Percentiles rank a stretch among this genome's conserved stretches.
phyloP scores from a whole-genome alignment of 2,329 filamentous ascomycete species.

The Beauveria caledonica region DNA sequence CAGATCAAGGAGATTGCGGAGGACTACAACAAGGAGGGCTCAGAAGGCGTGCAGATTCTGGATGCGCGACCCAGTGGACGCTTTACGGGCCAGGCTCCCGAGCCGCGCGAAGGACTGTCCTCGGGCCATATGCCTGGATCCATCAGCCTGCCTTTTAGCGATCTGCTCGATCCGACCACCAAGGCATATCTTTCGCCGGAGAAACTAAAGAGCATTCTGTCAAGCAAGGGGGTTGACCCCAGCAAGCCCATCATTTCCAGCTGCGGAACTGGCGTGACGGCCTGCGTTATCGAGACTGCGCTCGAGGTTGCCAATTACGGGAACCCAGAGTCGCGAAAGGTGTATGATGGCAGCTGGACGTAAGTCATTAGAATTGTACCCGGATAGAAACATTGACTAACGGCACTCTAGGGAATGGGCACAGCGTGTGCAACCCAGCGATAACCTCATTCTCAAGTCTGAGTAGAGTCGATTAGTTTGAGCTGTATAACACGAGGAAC shows the following conservation, averaged over 20 bases:
- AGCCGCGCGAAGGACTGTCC: constrained; percentile 76
- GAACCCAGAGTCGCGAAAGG: constrained; percentile 53
- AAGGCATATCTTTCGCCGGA: constrained; percentile 70
- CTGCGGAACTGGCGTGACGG: constrained; percentile 92
- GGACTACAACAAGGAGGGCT: constrained; percentile 73
- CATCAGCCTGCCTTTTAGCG: constrained; percentile 70
- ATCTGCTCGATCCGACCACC: constrained; percentile 72
- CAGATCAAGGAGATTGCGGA: constrained; percentile 70
- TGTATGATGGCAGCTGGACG: constrained; percentile 99
- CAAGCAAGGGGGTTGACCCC: constrained; percentile 70
- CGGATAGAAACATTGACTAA: constrained; percentile 18
- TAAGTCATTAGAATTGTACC: constrained; percentile 41
- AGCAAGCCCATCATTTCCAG: constrained; percentile 74
- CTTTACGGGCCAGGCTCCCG: constrained; percentile 74
- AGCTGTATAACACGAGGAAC: constrained; percentile 9
- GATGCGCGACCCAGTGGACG: constrained; percentile 76
- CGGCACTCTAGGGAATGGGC: constrained; percentile 51
- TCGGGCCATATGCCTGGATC: constrained; percentile 91
- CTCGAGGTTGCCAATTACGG: constrained; percentile 72
- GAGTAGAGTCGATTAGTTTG: constrained; percentile 20
- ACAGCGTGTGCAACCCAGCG: constrained; percentile 52
- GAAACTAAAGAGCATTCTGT: constrained; percentile 67
- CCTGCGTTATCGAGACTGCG: constrained; percentile 82
- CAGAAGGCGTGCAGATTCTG: constrained; percentile 76
- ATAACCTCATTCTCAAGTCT: constrained; percentile 53